phyloP scores from a whole-genome alignment of 306 rosid genomes.

The Sphenostylis stenocarpa region DNA sequence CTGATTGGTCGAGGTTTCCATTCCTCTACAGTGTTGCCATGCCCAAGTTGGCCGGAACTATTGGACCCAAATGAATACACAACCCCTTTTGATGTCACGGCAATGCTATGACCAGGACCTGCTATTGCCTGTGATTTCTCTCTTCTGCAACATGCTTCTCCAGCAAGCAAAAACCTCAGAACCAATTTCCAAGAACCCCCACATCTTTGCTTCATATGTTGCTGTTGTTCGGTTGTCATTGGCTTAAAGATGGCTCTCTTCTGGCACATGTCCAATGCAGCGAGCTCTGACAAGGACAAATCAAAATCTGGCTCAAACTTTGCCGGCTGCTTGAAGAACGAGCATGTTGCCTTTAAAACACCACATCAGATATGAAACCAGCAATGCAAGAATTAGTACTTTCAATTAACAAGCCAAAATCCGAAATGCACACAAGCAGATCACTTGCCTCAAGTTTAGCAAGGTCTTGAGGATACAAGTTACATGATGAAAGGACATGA shows the following conservation, averaged over 20 bases:
- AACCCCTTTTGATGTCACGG: constrained; percentile 68
- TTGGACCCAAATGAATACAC: constrained; percentile 81
- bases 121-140: constrained; percentile 84
- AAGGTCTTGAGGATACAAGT: constrained; percentile 78
- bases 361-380: constrained; percentile 42
- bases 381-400: constrained; percentile 24
- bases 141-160: constrained; percentile 77
- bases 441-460: constrained; percentile 82
- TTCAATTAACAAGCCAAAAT: background rate
- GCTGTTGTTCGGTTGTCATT: constrained; percentile 59
- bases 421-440: constrained; percentile 21
- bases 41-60: constrained; percentile 82
- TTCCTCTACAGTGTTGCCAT: constrained; percentile 63
- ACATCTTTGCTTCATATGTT: constrained; percentile 65
- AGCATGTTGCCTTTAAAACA: constrained; percentile 86
- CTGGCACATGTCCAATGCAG: constrained; percentile 80
- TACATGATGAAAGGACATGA: constrained; percentile 72
- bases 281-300: constrained; percentile 75
- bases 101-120: constrained; percentile 89
- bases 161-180: constrained; percentile 75
- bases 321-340: constrained; percentile 79
- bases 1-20: constrained; percentile 76
- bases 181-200: constrained; percentile 91
- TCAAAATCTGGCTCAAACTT: constrained; percentile 62
- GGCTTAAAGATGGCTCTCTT: constrained; percentile 78